A percentile compares a stretch with the other conserved stretches of the same genome.
phyloP scores from a whole-genome alignment of 192 early-diverging fungal genomes.

The Coemansia biformis region DNA sequence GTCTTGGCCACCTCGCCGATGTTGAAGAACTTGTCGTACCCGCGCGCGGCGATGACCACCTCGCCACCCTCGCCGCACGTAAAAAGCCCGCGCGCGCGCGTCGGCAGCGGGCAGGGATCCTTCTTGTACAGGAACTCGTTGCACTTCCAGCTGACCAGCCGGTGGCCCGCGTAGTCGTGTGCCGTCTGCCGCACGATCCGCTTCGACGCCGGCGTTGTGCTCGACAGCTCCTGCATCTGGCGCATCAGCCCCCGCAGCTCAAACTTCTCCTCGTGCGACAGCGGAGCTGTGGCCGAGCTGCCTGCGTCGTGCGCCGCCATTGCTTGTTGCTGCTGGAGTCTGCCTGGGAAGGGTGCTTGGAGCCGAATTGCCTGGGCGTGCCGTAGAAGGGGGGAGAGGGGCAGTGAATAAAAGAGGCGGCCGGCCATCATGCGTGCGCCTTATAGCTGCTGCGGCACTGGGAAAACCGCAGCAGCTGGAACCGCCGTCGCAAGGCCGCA shows the following conservation, averaged over 20 bases:
- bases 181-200: slow-evolving; percentile 26
- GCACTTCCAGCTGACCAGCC: slow-evolving; percentile 58
- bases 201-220: slow-evolving; percentile 25
- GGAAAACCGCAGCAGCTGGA: no score
- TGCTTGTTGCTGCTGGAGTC: no score
- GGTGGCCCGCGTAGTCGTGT: slow-evolving; percentile 23
- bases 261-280: slow-evolving; percentile 22
- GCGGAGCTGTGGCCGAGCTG: slow-evolving; percentile 9
- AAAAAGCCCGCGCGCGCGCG: slow-evolving; percentile 79
- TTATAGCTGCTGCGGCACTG: no score
- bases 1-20: slow-evolving; percentile 60
- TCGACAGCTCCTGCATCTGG: slow-evolving; percentile 24
- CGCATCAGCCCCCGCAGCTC: slow-evolving; percentile 25
- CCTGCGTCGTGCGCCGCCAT: no score
- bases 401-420: no score
- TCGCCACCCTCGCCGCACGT: slow-evolving; percentile 36
- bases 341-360: no score
- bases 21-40: slow-evolving; percentile 99
- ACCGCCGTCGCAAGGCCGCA: no score
- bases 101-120: slow-evolving; percentile 58
- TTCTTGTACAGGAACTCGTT: slow-evolving; percentile 67
- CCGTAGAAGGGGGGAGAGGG: no score
- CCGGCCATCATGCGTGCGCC: no score
- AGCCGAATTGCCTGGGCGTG: no score
- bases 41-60: slow-evolving; percentile 65